Evolutionary conservation across 768 basidiomycete genomes (phyloP), one percentile per base, ranked within the genome.

Genomic region (Tulasnella calospora): DNA sequence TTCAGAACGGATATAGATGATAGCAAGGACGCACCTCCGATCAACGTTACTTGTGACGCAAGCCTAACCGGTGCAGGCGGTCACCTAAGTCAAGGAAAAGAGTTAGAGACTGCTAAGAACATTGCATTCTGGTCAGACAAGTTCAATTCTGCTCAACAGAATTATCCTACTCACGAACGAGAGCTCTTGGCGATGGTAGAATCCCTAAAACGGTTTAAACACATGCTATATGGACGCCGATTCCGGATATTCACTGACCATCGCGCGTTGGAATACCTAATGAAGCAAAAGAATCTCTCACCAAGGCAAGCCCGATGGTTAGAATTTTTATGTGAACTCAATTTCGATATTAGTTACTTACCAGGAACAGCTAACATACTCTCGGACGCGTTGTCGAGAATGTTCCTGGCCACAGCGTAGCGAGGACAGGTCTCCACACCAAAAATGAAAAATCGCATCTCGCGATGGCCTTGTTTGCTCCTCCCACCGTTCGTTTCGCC

Each of bases 141-240:
- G 27, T 78, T 73, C 35, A 78, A 75, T 41, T 44, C 71, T 6
- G 77, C 69, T 36, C 6, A 76, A 38, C 75, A 76, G 13, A 85
- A 86, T 74, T 87, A 87, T 73, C 85, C 85, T 0, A 82, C 83
- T 0, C 86, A 87, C 75, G 82, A 87, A 77, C 84, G 85, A 76
- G 86, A 87, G 79, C 73, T 87, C 0, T 77, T 86, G 0, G 85
- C 85, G 0, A 85, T 88, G 17, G 82, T 87, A 0, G 72, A 82
- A 0, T 85, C 85, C 0, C 76, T 82, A 6, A 80, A 82, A 76
- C 82, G 83, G 36, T 86, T 81, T 76, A 78, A 81, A 0, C 36
- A 76, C 5, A 79, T 83, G 30, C 76, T 84, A 0, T 47, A 82
- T 13, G 83, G 84, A 0, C 74, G 77, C 3, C 79, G 36, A 8